A percentile compares a stretch with the other conserved stretches of the same genome.
These are phyloP conservation scores for Mycena olivaceomarginata DNA, from an alignment of 768 basidiomycete species.

Conservation along the genomic window DNA sequence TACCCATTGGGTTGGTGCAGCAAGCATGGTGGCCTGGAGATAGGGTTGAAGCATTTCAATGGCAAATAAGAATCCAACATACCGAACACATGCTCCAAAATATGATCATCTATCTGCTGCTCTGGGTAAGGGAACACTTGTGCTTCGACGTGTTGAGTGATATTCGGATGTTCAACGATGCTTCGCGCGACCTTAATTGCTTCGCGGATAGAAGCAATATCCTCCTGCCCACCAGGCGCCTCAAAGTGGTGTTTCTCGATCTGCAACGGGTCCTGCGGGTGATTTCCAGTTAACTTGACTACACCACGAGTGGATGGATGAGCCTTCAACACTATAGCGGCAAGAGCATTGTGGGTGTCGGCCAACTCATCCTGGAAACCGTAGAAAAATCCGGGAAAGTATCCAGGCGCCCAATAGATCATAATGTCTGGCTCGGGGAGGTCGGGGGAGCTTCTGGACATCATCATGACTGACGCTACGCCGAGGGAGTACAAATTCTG, in stretches of 20 bases:
- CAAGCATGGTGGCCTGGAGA: constrained; percentile 52
- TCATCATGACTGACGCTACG: constrained; percentile 39
- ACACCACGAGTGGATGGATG: constrained; percentile 52
- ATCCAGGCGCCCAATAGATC: constrained; percentile 48
- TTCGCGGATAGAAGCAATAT: constrained; percentile 50
- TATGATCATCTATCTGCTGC: constrained; percentile 49
- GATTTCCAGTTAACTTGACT: constrained; percentile 51
- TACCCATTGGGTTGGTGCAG: constrained; percentile 52
- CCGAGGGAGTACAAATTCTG: constrained; percentile 49
- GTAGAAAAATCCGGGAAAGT: constrained; percentile 52
- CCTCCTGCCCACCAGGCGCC: constrained; percentile 45
- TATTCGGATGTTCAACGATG: constrained; percentile 39
- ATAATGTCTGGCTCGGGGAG: constrained; percentile 50
- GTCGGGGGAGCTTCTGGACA: constrained; percentile 43
- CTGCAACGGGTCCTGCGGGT: constrained; percentile 51
- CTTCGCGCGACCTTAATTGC: constrained; percentile 49
- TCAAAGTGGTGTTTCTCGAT: constrained; percentile 55
- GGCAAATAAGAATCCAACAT: background rate
- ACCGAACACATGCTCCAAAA: constrained; percentile 50
- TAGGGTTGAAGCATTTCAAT: too few species aligned
- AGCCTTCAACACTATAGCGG: constrained; percentile 50
- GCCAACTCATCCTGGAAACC: constrained; percentile 8
- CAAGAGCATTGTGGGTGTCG: constrained; percentile 47
- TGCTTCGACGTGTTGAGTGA: constrained; percentile 41
- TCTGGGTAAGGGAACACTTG: constrained; percentile 49